A percentile compares a stretch with the other conserved stretches of the same genome.
Conservation (phyloP, 1,284 basidiomycete genomes). For the Austroboletus niveus region DNA sequence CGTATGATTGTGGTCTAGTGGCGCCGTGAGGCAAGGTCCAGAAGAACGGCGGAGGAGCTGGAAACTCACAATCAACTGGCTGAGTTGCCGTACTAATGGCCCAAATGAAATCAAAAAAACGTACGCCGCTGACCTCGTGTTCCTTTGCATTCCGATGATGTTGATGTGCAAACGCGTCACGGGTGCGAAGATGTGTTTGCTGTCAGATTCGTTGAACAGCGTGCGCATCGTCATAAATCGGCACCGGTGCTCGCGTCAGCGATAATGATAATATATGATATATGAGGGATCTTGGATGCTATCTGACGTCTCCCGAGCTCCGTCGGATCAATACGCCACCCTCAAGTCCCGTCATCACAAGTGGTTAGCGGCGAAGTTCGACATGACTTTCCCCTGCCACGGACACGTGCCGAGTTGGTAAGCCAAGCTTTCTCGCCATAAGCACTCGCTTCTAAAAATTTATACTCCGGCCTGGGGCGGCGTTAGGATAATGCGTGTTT, state of each 20-base stretch:
- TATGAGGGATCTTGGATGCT: slow-evolving; percentile 2
- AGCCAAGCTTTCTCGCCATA: neutral
- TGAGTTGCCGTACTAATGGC: too few species aligned
- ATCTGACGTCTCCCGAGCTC: neutral
- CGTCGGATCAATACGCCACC: slow-evolving; percentile 11
- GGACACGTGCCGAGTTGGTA: neutral
- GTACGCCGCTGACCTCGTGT: slow-evolving; percentile 10
- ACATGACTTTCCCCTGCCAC: neutral
- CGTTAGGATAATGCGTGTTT: neutral
- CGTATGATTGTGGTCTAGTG: neutral
- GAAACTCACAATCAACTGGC: too few species aligned
- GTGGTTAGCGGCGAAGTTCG: neutral
- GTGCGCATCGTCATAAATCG: slow-evolving; percentile 2
- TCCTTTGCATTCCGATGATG: slow-evolving; percentile 6
- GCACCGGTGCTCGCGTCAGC: slow-evolving; percentile 3
- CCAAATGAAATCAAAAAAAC: neutral
- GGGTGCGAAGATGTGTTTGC: neutral
- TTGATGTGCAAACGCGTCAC: slow-evolving; percentile 4
- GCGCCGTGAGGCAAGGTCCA: neutral
- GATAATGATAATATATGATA: neutral
- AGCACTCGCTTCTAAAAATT: neutral
- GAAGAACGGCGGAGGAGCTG: neutral
- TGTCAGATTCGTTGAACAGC: neutral
- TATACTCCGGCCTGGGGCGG: neutral
- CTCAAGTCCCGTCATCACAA: slow-evolving; percentile 2